Conservation (phyloP, 257 asterid species). For the Gardenia jasminoides region DNA sequence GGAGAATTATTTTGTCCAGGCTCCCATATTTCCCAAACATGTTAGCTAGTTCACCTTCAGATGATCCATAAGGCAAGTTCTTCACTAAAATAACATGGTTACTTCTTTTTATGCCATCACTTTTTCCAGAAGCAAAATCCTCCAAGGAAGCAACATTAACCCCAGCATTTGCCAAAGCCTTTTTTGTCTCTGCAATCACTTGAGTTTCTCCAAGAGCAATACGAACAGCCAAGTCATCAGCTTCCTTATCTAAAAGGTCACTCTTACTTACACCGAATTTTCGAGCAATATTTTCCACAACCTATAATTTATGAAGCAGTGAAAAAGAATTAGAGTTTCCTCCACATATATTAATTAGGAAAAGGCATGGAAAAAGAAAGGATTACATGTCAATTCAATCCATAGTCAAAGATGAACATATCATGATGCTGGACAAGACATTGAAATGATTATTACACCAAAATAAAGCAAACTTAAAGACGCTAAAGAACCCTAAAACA, state of each 20-base stretch:
- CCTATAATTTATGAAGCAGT: conserved; percentile 39
- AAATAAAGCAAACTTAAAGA: background rate
- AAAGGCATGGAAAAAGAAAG: background rate
- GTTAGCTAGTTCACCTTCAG: conserved; percentile 69
- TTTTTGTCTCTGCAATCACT: conserved; percentile 90
- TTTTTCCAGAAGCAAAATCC: conserved; percentile 75
- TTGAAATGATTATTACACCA: background rate
- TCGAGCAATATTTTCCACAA: conserved; percentile 84
- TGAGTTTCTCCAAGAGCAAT: conserved; percentile 93
- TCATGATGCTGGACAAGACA: background rate
- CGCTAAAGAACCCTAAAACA: background rate
- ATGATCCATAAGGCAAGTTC: conserved; percentile 86
- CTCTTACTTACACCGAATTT: conserved; percentile 85
- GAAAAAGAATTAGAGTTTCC: conserved; percentile 17
- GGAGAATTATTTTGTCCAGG: conserved; percentile 79
- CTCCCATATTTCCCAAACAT: conserved; percentile 90
- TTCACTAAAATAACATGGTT: conserved; percentile 84
- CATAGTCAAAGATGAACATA: no score
- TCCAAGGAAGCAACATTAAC: conserved; percentile 73
- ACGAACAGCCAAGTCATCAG: conserved; percentile 76
- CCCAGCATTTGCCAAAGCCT: conserved; percentile 79
- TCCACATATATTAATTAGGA: no score
- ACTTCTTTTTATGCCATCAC: conserved; percentile 81
- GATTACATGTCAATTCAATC: no score
- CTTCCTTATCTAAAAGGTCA: conserved; percentile 81